Evolutionary conservation across 2,329 filamentous ascomycete genomes (phyloP).

Genomic region (Ramularia endophylla): DNA sequence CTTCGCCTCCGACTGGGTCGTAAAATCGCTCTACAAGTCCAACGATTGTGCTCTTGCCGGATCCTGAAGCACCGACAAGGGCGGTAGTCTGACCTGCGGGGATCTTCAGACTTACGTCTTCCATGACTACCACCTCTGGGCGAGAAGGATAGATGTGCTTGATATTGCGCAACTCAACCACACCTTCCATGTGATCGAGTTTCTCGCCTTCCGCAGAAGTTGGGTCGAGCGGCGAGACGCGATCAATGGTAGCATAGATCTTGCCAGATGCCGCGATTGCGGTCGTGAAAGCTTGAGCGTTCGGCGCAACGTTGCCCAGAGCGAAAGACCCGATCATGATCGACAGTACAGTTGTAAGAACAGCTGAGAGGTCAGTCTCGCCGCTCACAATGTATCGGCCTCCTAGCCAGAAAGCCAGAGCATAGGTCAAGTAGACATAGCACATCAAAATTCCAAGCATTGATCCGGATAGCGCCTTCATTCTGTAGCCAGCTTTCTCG

Average conservation of each 20-base stretch:
- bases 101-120: conserved; percentile 71
- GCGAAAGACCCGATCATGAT: conserved; percentile 93
- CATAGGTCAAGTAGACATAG: conserved; percentile 81
- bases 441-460: conserved; percentile 84
- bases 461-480: conserved; percentile 64
- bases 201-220: conserved; percentile 64
- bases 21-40: conserved; percentile 94
- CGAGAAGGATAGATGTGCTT: conserved; percentile 94
- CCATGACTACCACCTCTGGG: conserved; percentile 83
- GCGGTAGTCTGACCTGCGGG: conserved; percentile 90
- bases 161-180: conserved; percentile 72
- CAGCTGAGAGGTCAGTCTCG: conserved; percentile 59
- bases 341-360: conserved; percentile 82
- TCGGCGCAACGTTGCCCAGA: conserved; percentile 79
- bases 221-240: conserved; percentile 76
- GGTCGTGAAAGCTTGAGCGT: conserved; percentile 78
- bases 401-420: conserved; percentile 83
- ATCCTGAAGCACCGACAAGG: conserved; percentile 87
- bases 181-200: conserved; percentile 66
- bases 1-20: conserved; percentile 71
- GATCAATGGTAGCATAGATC: conserved; percentile 91
- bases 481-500: conserved; percentile 68
- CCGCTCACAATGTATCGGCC: conserved; percentile 65
- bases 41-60: conserved; percentile 90
- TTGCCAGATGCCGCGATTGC: conserved; percentile 79